These are phyloP conservation scores for Alternaria sp. DNA, from an alignment of 2,329 filamentous ascomycete genomes.

Conservation along the genomic window DNA sequence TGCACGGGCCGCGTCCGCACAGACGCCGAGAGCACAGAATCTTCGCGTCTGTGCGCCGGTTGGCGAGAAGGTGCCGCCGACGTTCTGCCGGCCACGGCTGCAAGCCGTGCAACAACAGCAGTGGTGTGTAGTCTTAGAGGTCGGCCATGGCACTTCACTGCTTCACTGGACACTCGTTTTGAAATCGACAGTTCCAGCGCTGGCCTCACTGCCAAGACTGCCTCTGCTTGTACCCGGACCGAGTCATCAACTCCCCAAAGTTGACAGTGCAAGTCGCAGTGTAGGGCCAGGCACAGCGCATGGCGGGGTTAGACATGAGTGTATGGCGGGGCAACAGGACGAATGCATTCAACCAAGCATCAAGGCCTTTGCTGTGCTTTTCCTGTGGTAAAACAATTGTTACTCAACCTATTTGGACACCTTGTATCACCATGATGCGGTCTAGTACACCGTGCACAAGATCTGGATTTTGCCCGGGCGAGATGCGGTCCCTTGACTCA, in stretches of 20 bases:
- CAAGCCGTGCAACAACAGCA: no score
- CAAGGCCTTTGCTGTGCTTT: not conserved
- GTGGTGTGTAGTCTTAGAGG: no score
- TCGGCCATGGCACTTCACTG: no score
- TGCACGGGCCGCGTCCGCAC: not conserved
- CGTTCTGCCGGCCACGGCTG: not conserved
- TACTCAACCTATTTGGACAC: not conserved
- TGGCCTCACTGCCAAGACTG: no score
- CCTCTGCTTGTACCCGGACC: no score
- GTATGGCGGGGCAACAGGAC: constrained; percentile 19
- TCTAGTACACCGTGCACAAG: constrained; percentile 16
- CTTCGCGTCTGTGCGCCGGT: not conserved
- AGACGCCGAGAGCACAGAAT: not conserved
- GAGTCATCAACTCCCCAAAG: no score
- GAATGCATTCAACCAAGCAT: constrained; percentile 6
- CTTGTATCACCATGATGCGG: not conserved
- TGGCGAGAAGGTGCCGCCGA: constrained; percentile 3
- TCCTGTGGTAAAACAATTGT: not conserved
- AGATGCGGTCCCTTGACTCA: constrained; percentile 34
- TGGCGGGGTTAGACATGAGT: constrained; percentile 13
- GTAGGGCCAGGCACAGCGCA: constrained; percentile 15
- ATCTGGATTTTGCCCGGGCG: constrained; percentile 16
- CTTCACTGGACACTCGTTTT: no score
- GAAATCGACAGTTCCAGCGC: no score
- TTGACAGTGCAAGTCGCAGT: no score